Evolutionary conservation across 805 yeast genomes (phyloP).

Genomic region (Wickerhamiella bombiphila): DNA sequence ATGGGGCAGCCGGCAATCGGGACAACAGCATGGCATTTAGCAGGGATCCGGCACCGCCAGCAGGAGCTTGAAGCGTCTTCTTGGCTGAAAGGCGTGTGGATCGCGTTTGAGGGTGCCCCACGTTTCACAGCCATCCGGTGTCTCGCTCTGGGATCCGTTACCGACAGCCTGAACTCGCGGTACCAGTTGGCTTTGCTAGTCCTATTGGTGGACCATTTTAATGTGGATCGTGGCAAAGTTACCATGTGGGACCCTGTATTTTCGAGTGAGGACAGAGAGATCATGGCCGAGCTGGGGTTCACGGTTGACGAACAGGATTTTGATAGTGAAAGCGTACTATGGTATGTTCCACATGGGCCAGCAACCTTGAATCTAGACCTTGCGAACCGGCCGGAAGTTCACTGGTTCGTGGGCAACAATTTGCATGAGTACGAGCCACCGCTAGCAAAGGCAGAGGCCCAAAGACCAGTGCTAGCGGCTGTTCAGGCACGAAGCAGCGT

Average conservation of each 20-base stretch:
- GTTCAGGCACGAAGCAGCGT: constrained; percentile 4
- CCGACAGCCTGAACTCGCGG: constrained; percentile 32
- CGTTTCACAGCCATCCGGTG: constrained; percentile 33
- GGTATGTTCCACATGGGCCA: constrained; percentile 67
- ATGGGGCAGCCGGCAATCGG: no score
- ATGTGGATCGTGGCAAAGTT: constrained; percentile 20
- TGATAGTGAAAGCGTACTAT: constrained; percentile 23
- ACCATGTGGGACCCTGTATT: constrained; percentile 57
- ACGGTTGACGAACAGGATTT: constrained; percentile 19
- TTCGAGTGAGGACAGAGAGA: constrained; percentile 29
- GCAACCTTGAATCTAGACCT: constrained; percentile 23
- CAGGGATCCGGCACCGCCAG: neutral
- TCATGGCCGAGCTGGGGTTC: constrained; percentile 22
- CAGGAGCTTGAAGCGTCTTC: neutral
- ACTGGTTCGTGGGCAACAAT: constrained; percentile 17
- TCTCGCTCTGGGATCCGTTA: constrained; percentile 57
- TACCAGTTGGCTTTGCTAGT: constrained; percentile 50
- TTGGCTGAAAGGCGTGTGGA: neutral
- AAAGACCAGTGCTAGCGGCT: constrained; percentile 2
- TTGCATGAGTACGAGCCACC: constrained; percentile 11
- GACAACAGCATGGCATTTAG: neutral
- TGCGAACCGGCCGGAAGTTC: constrained; percentile 5
- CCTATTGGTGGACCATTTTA: constrained; percentile 25
- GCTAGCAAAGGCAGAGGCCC: constrained; percentile 25
- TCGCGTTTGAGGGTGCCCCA: neutral